phyloP scores from a whole-genome alignment of 805 yeast species.

The Ogataea glucozyma region DNA sequence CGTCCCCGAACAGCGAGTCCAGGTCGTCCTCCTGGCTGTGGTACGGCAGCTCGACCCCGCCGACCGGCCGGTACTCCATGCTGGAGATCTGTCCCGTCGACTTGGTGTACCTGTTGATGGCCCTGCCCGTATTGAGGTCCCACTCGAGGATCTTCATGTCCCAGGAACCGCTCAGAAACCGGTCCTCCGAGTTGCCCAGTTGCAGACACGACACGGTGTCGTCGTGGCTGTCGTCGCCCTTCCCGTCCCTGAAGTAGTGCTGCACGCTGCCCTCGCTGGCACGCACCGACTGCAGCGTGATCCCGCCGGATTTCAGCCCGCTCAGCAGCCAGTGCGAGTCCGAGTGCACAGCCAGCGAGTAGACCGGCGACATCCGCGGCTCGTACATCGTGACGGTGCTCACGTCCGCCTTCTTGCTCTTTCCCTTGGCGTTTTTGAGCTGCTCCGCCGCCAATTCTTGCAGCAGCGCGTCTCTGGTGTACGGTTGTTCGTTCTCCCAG shows the following conservation, averaged over 20 bases:
- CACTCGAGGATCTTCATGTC: constrained; percentile 77
- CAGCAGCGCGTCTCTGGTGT: constrained; percentile 42
- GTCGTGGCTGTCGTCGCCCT: constrained; percentile 49
- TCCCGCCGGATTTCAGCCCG: constrained; percentile 85
- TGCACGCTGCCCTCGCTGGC: constrained; percentile 79
- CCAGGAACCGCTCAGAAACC: constrained; percentile 86
- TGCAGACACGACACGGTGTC: constrained; percentile 73
- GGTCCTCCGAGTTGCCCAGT: constrained; percentile 60
- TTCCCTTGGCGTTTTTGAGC: constrained; percentile 16
- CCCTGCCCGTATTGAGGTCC: constrained; percentile 79
- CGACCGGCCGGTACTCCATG: constrained; percentile 67
- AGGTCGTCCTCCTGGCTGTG: constrained; percentile 17
- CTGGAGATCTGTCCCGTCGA: constrained; percentile 79
- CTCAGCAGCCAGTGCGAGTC: constrained; percentile 82
- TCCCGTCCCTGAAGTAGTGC: constrained; percentile 57
- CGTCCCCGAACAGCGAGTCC: constrained; percentile 25
- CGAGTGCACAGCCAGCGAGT: constrained; percentile 79
- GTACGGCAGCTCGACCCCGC: constrained; percentile 45
- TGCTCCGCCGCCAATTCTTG: constrained; percentile 24
- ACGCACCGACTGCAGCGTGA: constrained; percentile 77
- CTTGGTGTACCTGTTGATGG: constrained; percentile 49
- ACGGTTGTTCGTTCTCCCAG: constrained; percentile 97
- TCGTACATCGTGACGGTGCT: constrained; percentile 42
- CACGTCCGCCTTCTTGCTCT: constrained; percentile 37
- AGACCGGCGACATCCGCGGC: constrained; percentile 79